A percentile compares a stretch with the other conserved stretches of the same genome.
Evolutionary conservation across 441 rosid genomes (phyloP).

Genomic region (Breynia disticha): DNA sequence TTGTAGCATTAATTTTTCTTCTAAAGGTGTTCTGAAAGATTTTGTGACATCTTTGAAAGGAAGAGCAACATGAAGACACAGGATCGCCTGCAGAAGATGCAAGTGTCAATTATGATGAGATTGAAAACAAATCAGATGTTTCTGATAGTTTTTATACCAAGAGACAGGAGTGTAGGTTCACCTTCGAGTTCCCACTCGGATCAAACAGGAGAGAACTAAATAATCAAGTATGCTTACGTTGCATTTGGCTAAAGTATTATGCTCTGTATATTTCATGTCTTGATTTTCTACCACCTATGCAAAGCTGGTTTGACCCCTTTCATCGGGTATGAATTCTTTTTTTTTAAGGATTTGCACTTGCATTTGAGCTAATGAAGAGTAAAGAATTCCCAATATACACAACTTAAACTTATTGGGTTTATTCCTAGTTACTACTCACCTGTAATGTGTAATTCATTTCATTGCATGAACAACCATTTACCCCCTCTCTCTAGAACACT

Average conservation of each 20-base stretch:
- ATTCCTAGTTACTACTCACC: background rate
- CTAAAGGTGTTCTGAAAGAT: conserved; percentile 19
- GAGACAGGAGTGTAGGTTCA: conserved; percentile 41
- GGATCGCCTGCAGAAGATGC: conserved; percentile 27
- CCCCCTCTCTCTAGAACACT: background rate
- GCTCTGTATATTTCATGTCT: no score
- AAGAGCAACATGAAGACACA: conserved; percentile 25
- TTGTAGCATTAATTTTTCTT: background rate
- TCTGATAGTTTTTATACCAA: conserved; percentile 36
- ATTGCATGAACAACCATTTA: background rate
- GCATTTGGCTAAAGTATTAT: background rate
- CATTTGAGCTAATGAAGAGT: no score
- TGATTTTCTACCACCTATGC: no score
- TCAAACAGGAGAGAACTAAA: conserved; percentile 27
- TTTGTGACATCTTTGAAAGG: conserved; percentile 29
- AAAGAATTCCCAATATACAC: background rate
- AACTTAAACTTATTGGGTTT: no score
- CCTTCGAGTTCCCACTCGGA: conserved; percentile 39
- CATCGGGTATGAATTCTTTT: no score
- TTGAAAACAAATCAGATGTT: conserved; percentile 46
- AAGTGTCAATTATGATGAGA: conserved; percentile 26
- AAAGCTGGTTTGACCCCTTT: no score
- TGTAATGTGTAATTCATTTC: background rate
- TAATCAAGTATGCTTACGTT: conserved; percentile 30
- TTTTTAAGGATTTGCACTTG: no score